A percentile compares a stretch with the other conserved stretches of the same genome.
Conservation (phyloP, 1,284 basidiomycete species). For the Psilocybe mexicana region DNA sequence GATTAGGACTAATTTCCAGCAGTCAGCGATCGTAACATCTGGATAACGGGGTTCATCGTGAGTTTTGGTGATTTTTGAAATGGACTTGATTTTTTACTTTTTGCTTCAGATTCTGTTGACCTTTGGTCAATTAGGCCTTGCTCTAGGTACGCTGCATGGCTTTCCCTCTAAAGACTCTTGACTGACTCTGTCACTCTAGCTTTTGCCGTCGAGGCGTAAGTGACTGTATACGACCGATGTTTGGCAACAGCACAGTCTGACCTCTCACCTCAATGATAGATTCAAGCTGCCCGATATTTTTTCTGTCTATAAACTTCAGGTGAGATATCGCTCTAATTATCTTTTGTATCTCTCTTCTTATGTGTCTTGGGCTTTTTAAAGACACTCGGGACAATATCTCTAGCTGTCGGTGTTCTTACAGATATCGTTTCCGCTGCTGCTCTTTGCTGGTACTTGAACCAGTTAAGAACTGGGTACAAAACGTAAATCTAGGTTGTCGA, state of each 20-base stretch:
- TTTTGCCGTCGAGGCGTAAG: slow-evolving; percentile 52
- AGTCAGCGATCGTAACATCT: slow-evolving; percentile 64
- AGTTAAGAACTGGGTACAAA: slow-evolving; percentile 40
- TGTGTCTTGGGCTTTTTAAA: slow-evolving; percentile 17
- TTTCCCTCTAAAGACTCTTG: not conserved
- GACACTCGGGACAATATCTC: slow-evolving; percentile 39
- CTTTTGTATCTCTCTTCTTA: not conserved
- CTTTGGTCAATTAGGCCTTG: slow-evolving; percentile 46
- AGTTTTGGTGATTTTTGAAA: slow-evolving; percentile 25
- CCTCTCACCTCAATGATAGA: slow-evolving; percentile 17
- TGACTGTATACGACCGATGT: not conserved
- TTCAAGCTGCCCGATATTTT: slow-evolving; percentile 38
- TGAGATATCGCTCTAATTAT: slow-evolving; percentile 12
- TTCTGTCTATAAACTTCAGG: slow-evolving; percentile 35
- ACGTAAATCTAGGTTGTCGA: slow-evolving; percentile 22
- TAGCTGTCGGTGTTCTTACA: slow-evolving; percentile 40
- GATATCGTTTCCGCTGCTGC: slow-evolving; percentile 42
- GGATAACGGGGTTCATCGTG: slow-evolving; percentile 56
- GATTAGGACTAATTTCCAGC: not conserved
- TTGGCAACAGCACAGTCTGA: not conserved
- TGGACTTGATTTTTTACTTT: slow-evolving; percentile 1
- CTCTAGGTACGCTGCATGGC: slow-evolving; percentile 29
- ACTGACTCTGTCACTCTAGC: slow-evolving; percentile 22
- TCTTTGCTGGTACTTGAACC: slow-evolving; percentile 41
- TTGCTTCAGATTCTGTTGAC: slow-evolving; percentile 43